These are phyloP conservation scores for Hygrocybe punicea DNA, from an alignment of 768 basidiomycete species.

Conservation along the genomic window DNA sequence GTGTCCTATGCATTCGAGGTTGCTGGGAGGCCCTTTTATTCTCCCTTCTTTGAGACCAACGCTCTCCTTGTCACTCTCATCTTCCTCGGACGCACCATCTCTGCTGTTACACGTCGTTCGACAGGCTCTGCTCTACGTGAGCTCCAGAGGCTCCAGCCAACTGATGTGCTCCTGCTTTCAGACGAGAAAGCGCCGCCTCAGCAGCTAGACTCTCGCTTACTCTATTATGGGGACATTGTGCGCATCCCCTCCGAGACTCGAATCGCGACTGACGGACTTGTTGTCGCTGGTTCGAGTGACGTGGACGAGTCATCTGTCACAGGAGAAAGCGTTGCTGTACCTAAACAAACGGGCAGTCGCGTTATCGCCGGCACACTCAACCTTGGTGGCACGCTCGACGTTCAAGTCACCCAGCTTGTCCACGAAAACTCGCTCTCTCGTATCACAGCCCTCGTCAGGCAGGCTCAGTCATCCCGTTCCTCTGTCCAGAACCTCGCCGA, in stretches of 20 bases:
- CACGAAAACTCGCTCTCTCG: conserved; percentile 42
- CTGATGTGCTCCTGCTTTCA: conserved; percentile 27
- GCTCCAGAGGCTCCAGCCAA: conserved; percentile 33
- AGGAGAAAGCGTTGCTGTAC: conserved; percentile 39
- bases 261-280: conserved; percentile 40
- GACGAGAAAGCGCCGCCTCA: conserved; percentile 9
- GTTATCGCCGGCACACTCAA: conserved; percentile 42
- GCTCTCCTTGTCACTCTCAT: conserved; percentile 43
- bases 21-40: conserved; percentile 27
- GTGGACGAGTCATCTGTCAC: conserved; percentile 45
- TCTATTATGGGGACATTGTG: conserved; percentile 38
- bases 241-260: conserved; percentile 32
- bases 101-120: conserved; percentile 36
- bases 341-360: conserved; percentile 30
- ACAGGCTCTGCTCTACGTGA: conserved; percentile 32
- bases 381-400: conserved; percentile 31
- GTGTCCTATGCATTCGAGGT: conserved; percentile 36
- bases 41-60: conserved; percentile 43
- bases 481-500: conserved; percentile 49
- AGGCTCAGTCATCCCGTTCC: conserved; percentile 37
- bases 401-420: conserved; percentile 34
- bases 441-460: conserved; percentile 34
- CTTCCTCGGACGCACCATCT: conserved; percentile 38
- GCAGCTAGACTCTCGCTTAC: conserved; percentile 20
- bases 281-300: conserved; percentile 33